Evolutionary conservation across 106 monocot species (phyloP).

Genomic region (Hemerocallis citrina): DNA sequence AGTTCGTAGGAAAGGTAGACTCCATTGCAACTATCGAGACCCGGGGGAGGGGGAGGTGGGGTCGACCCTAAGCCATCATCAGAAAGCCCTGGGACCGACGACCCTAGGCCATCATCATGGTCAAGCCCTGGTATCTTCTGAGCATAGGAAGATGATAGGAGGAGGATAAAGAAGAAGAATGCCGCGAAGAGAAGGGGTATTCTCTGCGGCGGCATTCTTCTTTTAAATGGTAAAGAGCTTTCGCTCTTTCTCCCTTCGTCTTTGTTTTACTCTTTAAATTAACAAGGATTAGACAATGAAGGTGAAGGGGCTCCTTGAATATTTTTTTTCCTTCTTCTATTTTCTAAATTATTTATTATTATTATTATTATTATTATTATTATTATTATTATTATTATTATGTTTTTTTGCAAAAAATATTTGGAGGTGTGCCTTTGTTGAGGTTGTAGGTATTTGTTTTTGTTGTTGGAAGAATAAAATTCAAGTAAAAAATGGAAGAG

Average conservation of each 20-base stretch:
- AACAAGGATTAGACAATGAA: too few species aligned
- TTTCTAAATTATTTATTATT: too few species aligned
- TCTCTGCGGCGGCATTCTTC: conserved; percentile 4
- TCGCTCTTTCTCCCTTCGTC: too few species aligned
- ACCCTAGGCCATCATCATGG: not conserved
- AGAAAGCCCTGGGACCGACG: not conserved
- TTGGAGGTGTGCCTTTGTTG: not conserved
- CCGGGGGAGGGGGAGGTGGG: conserved; percentile 18
- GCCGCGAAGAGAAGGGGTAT: conserved; percentile 7
- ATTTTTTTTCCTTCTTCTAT: too few species aligned
- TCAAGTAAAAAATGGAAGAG: not conserved
- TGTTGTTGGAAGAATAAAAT: not conserved
- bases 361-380: too few species aligned
- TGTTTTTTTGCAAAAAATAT: too few species aligned
- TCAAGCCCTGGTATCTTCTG: too few species aligned
- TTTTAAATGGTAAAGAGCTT: not conserved
- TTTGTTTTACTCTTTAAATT: too few species aligned
- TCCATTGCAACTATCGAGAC: conserved; percentile 42
- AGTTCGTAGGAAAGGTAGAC: conserved; percentile 68
- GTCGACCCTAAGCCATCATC: too few species aligned
- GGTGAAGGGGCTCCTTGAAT: too few species aligned
- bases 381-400: too few species aligned
- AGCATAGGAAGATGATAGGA: not conserved
- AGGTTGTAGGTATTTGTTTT: not conserved
- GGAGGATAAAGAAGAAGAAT: not conserved